These are phyloP conservation scores for Epichloe bromicola DNA, from an alignment of 2,329 filamentous ascomycete genomes.

Conservation along the genomic window DNA sequence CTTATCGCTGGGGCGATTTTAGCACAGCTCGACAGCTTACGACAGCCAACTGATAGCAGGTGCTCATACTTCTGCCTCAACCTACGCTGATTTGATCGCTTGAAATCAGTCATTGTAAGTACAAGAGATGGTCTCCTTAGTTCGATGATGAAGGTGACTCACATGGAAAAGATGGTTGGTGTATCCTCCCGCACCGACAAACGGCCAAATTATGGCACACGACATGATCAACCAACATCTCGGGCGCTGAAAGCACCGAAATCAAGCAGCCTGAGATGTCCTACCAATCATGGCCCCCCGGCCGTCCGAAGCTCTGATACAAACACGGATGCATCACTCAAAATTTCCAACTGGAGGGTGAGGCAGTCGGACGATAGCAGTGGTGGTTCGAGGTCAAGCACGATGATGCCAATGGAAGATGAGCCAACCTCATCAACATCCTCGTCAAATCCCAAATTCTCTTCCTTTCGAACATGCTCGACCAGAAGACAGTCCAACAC, in stretches of 20 bases:
- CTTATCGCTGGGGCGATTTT: no score
- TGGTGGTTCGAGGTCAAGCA: neutral
- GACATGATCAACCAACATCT: neutral
- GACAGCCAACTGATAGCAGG: no score
- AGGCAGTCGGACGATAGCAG: constrained; percentile 1
- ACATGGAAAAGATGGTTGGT: neutral
- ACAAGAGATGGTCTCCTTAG: no score
- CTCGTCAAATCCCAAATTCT: neutral
- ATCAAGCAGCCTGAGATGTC: neutral
- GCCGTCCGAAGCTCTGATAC: neutral
- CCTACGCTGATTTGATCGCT: no score
- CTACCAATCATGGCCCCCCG: neutral
- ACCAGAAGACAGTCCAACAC: neutral
- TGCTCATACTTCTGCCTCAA: no score
- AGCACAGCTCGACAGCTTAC: no score
- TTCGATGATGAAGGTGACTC: neutral
- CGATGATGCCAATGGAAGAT: neutral
- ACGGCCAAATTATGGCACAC: neutral
- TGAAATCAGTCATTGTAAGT: no score
- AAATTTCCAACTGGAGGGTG: constrained; percentile 4
- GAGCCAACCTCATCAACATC: neutral
- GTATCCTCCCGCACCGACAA: neutral
- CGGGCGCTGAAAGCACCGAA: neutral
- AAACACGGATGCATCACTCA: neutral
- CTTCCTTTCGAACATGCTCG: neutral